Evolutionary conservation across 805 yeast species (phyloP), one percentile per base, ranked within the genome.

Genomic region (Lachancea fermentati): DNA sequence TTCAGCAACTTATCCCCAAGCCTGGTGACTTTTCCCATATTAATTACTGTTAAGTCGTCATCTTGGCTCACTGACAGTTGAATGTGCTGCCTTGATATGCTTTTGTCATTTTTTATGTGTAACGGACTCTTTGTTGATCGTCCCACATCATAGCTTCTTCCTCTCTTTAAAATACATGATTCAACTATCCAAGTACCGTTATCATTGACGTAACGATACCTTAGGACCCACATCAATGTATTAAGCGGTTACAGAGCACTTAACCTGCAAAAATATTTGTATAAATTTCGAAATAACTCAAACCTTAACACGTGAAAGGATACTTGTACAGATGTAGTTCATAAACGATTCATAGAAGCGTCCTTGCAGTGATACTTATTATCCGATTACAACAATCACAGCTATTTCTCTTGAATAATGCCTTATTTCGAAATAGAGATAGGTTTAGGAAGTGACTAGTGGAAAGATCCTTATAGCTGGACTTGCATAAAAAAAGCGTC

Each of bases 21-120:
- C n/a, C 42, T 48, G 1, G 65, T 60, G 19, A 60, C 34, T 41
- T 58, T 58, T 3, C 65, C 64, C n/a, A 36, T 41, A 37, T 57
- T 58, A 2, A 36, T 31, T 12, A 53, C 35, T n/a, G 11, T 18
- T 1, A 43, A 28, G 15, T 14, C 15, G 37, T 12, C 26, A 4
- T 17, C n/a, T 3, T 42, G 41, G 12, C 30, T 36, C 17, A 36
- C 29, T 22, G 34, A 30, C 2, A 58, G 19, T 12, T 39, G 36
- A 4, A 60, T 34, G 37, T 60, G 65, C 19, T 57, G 46, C 19
- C 65, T 48, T 2, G 65, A 60, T 34, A 60, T 56, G 35, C 63
- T 58, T 32, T 59, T 60, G 34, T 60, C 64, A 39, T 57, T 55
- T 30, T 57, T 57, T n/a, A 59, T 51, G 13, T 36, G 36, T 18